phyloP scores from a whole-genome alignment of 805 yeast genomes.

The Schizosaccharomyces japonicus region DNA sequence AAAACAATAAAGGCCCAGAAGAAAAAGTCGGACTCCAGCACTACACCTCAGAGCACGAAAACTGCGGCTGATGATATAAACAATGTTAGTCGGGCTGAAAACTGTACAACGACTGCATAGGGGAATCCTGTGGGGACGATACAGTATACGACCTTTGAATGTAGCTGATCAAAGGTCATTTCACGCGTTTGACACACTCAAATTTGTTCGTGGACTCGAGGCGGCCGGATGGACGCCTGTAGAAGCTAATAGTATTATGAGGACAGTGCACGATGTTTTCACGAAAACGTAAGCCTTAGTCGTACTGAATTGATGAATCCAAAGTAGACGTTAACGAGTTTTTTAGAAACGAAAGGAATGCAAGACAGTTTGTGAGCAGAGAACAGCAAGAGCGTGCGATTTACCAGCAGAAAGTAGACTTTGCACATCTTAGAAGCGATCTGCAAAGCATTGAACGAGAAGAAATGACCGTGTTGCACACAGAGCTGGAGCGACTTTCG shows the following conservation, averaged over 20 bases:
- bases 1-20: too few species aligned
- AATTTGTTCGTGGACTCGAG: neutral
- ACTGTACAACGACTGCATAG: too few species aligned
- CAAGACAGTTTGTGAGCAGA: neutral
- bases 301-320: neutral
- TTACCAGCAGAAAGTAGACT: conserved; percentile 59
- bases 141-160: too few species aligned
- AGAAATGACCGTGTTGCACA: conserved; percentile 58
- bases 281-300: neutral
- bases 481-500: conserved; percentile 65
- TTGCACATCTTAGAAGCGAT: conserved; percentile 83
- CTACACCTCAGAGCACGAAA: too few species aligned
- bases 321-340: too few species aligned
- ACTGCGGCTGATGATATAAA: too few species aligned
- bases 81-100: too few species aligned
- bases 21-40: too few species aligned
- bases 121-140: too few species aligned
- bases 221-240: neutral
- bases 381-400: conserved; percentile 1
- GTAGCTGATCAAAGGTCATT: neutral
- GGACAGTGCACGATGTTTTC: neutral
- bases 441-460: conserved; percentile 66
- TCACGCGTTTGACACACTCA: neutral
- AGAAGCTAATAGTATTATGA: neutral
- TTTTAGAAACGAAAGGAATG: neutral